Percentiles rank a stretch among this genome's conserved stretches.
These are phyloP conservation scores for Gaertneriomyces semiglobifer DNA, from an alignment of 192 early-diverging fungal genomes.

Conservation along the genomic window DNA sequence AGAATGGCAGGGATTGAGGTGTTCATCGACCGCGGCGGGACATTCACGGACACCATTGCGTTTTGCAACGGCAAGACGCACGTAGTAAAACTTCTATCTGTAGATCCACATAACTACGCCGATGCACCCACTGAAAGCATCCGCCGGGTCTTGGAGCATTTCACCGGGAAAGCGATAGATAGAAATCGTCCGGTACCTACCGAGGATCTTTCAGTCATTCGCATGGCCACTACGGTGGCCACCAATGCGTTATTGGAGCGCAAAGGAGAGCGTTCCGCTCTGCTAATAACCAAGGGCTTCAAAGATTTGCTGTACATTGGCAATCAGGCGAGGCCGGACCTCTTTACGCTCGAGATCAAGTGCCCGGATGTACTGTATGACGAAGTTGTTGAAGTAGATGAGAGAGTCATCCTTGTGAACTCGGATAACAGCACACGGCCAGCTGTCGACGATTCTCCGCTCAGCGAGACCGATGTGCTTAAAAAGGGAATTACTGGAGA, in stretches of 20 bases:
- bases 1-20: constrained; percentile 39
- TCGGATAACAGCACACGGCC: too few species aligned
- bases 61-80: constrained; percentile 47
- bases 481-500: constrained; percentile 81
- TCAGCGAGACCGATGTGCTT: background rate
- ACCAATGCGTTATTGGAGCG: constrained; percentile 67
- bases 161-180: constrained; percentile 67
- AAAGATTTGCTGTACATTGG: constrained; percentile 77
- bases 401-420: constrained; percentile 54
- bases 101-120: constrained; percentile 83
- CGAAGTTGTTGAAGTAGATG: constrained; percentile 71
- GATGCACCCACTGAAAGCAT: constrained; percentile 96
- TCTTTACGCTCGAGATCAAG: constrained; percentile 88
- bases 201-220: constrained; percentile 60
- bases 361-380: constrained; percentile 85
- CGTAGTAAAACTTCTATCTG: constrained; percentile 89
- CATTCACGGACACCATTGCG: constrained; percentile 94
- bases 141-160: constrained; percentile 76
- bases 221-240: constrained; percentile 98
- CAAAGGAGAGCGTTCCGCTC: constrained; percentile 82
- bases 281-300: constrained; percentile 91
- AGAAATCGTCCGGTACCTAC: constrained; percentile 72
- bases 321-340: constrained; percentile 88
- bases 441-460: background rate
- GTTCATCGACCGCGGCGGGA: constrained; percentile 92